A percentile compares a stretch with the other conserved stretches of the same genome.
Conservation (phyloP, 768 basidiomycete species). For the Russula compacta region DNA sequence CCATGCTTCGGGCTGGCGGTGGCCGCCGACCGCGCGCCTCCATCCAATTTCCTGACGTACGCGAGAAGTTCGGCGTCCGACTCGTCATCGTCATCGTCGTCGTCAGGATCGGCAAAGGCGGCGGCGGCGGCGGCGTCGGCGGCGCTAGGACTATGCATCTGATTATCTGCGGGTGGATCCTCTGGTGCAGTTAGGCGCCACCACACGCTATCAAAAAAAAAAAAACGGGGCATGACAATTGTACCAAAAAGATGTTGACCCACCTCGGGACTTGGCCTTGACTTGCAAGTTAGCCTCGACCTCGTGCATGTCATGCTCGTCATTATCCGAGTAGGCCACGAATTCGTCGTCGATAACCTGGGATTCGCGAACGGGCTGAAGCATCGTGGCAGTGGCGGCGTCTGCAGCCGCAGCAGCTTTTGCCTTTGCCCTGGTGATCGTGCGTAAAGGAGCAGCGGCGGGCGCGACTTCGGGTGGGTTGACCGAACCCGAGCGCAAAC, state of each 20-base stretch:
- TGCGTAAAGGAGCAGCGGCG: not conserved
- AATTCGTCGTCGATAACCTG: constrained; percentile 4
- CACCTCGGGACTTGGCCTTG: not conserved
- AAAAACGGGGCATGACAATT: no score
- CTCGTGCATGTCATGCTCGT: constrained; percentile 9
- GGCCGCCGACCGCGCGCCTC: no score
- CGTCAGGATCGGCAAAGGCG: not conserved
- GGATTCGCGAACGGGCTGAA: not conserved
- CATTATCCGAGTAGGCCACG: not conserved
- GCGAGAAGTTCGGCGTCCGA: not conserved
- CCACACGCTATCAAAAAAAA: not conserved
- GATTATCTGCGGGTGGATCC: not conserved
- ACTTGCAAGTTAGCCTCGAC: constrained; percentile 5
- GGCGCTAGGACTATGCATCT: not conserved
- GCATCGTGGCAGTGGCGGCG: not conserved
- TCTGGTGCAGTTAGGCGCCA: not conserved
- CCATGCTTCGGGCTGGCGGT: not conserved
- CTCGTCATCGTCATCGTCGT: not conserved
- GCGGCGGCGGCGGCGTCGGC: not conserved
- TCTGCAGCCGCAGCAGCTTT: not conserved
- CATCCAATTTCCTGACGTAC: not conserved
- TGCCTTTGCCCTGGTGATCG: not conserved
- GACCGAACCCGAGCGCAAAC: not conserved
- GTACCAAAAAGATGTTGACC: not conserved
- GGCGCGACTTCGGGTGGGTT: not conserved